These are phyloP conservation scores for Periconia macrospinosa DNA, from an alignment of 2,329 filamentous ascomycete genomes.

Conservation along the genomic window DNA sequence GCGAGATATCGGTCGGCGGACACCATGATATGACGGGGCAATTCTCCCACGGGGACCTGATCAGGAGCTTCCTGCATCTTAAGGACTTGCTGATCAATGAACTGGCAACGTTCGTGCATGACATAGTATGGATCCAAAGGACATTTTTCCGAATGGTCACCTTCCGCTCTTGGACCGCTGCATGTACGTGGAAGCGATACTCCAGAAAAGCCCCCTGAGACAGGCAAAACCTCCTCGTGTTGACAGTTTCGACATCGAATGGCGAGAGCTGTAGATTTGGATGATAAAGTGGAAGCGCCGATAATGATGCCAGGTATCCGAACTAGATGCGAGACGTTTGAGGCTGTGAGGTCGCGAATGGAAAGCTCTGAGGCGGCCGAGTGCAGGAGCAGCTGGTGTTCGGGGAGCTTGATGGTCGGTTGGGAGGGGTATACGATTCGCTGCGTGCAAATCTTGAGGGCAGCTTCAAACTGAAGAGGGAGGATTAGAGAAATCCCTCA, in stretches of 20 bases:
- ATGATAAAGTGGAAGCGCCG: constrained; percentile 93
- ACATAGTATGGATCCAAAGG: constrained; percentile 96
- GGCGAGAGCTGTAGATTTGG: constrained; percentile 84
- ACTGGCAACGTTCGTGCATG: constrained; percentile 87
- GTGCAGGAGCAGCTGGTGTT: constrained; percentile 93
- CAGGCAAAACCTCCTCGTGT: constrained; percentile 67
- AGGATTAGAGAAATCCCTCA: constrained; percentile 12
- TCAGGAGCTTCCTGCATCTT: constrained; percentile 98
- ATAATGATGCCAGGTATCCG: constrained; percentile 97
- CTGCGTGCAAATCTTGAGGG: constrained; percentile 87
- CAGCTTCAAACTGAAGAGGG: constrained; percentile 75
- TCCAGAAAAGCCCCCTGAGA: constrained; percentile 85
- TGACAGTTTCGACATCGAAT: constrained; percentile 89
- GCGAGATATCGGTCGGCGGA: constrained; percentile 96
- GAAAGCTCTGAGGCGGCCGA: constrained; percentile 88
- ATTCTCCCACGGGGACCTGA: constrained; percentile 93
- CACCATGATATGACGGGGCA: constrained; percentile 91
- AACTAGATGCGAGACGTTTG: constrained; percentile 91
- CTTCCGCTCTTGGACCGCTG: constrained; percentile 63
- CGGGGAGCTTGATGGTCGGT: constrained; percentile 69
- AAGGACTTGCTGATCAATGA: constrained; percentile 97
- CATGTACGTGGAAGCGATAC: constrained; percentile 83
- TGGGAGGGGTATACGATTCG: constrained; percentile 86
- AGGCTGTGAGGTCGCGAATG: constrained; percentile 90
- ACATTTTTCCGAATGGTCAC: constrained; percentile 73